Base-by-base conservation (phyloP, 129 eudicot species). In the Oenanthe sinensis region DNA sequence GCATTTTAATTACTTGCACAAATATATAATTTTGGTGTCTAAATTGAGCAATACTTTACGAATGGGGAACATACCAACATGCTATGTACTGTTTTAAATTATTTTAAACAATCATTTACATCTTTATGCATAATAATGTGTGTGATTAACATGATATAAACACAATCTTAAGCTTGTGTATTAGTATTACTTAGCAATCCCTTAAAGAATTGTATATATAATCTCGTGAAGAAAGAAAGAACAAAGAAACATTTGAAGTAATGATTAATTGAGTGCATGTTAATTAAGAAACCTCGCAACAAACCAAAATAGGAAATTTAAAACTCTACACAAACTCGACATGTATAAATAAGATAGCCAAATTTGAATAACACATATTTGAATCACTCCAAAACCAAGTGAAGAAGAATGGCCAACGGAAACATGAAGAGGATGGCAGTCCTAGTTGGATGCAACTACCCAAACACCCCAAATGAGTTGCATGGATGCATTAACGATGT, bases 401-500 rank as follows among this genome's bases (percentile, higher is more conserved):
- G 8, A n/a, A n/a, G 16, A 60, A 60, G 68, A n/a, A 60, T 60
- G 68, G 68, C 33, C 14, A 60, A 71, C 60, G 84, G 81, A 82
- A 82, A 62, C 81, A 91, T 54, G 26, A 54, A 90, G 83, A 87
- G 79, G 81, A 82, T 88, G 79, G 98, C 96, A 8, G 87, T 94
- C 63, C 80, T 94, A 20, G 97, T 91, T 20, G 97, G 98, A 15
- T 94, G 97, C 93, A 94, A 94, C 85, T 94, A 94, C 44, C 85
- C 91, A 65, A 82, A 90, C 86, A 91, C 97, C 17, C 84, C 83
- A n/a, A 76, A 91, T 79, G 94, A 88, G 87, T 75, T 95, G 68
- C 96, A 89, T 65, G 98, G 98, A 28, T 95, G 98, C 88, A 90
- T 90, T 48, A 95, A 95, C 84, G 98, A 95, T 74, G 98, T 92